Conservation (phyloP, 495 filamentous ascomycete genomes). For the Penicillium paxilli region DNA sequence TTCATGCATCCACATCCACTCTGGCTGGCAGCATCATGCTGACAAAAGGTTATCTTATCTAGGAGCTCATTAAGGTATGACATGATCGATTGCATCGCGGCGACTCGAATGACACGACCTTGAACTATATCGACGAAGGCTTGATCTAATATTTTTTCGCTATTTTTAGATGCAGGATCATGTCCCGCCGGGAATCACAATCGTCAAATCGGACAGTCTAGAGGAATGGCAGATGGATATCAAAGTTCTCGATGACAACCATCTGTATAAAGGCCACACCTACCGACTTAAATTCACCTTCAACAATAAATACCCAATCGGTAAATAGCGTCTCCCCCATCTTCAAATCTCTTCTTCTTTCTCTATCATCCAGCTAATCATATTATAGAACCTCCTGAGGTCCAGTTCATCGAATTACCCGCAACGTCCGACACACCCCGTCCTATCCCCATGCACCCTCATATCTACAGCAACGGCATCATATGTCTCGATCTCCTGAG, state of each 20-base stretch:
- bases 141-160: neutral
- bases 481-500: conserved; percentile 96
- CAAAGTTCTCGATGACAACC: conserved; percentile 84
- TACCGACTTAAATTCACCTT: conserved; percentile 91
- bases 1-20: neutral
- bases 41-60: conserved; percentile 1
- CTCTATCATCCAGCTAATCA: neutral
- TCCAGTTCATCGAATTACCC: conserved; percentile 70
- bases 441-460: conserved; percentile 91
- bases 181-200: conserved; percentile 67
- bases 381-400: conserved; percentile 80
- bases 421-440: conserved; percentile 47
- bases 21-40: neutral
- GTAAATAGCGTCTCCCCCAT: conserved; percentile 41
- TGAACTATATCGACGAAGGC: neutral
- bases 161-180: conserved; percentile 45
- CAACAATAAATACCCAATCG: conserved; percentile 82
- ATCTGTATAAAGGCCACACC: conserved; percentile 76
- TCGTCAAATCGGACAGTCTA: conserved; percentile 78
- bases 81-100: neutral
- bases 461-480: conserved; percentile 97
- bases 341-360: neutral
- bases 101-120: neutral
- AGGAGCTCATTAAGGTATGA: conserved; percentile 47
- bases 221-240: conserved; percentile 95